phyloP scores from a whole-genome alignment of 2,329 filamentous ascomycete species.

The Ophiostoma perfectum region DNA sequence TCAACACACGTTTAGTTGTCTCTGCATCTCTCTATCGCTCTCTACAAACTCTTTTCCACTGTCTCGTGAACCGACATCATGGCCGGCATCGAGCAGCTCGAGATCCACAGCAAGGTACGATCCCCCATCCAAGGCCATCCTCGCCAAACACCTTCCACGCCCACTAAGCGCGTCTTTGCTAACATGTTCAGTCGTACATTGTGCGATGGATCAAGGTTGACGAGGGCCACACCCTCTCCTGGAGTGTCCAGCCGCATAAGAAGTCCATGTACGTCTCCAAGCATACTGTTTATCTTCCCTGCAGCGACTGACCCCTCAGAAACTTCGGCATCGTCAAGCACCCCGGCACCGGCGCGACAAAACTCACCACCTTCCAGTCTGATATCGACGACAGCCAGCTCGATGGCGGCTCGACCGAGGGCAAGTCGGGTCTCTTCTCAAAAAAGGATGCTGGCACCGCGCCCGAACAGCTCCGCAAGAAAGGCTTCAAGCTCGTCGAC shows the following conservation, averaged over 20 bases:
- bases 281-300: neutral
- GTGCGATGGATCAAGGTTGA: conserved; percentile 95
- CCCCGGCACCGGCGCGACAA: conserved; percentile 63
- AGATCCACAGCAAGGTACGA: conserved; percentile 92
- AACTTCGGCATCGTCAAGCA: conserved; percentile 99
- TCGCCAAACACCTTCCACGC: neutral
- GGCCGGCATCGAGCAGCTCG: conserved; percentile 93
- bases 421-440: conserved; percentile 43
- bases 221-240: conserved; percentile 86
- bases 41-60: neutral
- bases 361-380: conserved; percentile 40
- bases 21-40: neutral
- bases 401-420: conserved; percentile 39
- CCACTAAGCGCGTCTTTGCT: conserved; percentile 20
- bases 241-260: conserved; percentile 96
- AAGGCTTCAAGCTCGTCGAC: conserved; percentile 65
- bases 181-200: conserved; percentile 72
- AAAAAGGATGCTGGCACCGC: conserved; percentile 57
- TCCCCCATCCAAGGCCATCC: neutral
- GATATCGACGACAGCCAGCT: conserved; percentile 43
- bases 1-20: too few species aligned
- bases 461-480: conserved; percentile 57
- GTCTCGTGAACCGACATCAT: conserved; percentile 42
- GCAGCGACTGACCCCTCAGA: conserved; percentile 36
- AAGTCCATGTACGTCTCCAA: conserved; percentile 68